These are phyloP conservation scores for Penicillium herquei DNA, from an alignment of 495 filamentous ascomycete species.

Conservation along the genomic window DNA sequence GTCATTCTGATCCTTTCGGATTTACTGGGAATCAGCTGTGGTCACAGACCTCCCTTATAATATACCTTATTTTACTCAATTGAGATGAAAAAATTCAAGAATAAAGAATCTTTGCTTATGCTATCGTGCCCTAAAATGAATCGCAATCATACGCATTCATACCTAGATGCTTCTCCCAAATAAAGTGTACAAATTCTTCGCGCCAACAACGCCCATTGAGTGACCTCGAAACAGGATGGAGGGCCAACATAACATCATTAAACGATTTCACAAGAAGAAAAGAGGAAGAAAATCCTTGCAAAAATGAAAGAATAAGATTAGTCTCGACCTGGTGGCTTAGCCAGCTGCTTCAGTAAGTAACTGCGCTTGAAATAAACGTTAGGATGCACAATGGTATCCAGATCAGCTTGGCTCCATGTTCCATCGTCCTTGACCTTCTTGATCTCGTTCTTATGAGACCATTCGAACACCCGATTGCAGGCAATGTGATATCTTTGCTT, in stretches of 20 bases:
- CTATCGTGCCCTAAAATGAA: neutral
- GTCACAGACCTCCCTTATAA: constrained; percentile 51
- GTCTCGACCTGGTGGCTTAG: constrained; percentile 31
- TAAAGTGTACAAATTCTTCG: constrained; percentile 15
- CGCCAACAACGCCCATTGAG: constrained; percentile 21
- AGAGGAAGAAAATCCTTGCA: too few relatives aligned
- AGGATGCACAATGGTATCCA: constrained; percentile 95
- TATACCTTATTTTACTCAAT: neutral
- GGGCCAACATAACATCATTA: constrained; percentile 33
- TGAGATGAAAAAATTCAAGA: neutral
- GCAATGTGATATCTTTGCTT: constrained; percentile 91
- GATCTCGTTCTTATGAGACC: constrained; percentile 79
- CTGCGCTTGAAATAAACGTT: constrained; percentile 97
- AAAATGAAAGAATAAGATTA: constrained; percentile 8
- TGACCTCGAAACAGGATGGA: constrained; percentile 8
- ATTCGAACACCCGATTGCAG: constrained; percentile 95
- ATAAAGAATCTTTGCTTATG: neutral
- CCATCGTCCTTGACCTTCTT: constrained; percentile 83
- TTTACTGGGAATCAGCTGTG: constrained; percentile 77
- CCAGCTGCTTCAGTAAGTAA: constrained; percentile 73
- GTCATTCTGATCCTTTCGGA: constrained; percentile 64
- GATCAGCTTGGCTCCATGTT: constrained; percentile 70
- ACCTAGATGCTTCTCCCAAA: constrained; percentile 10
- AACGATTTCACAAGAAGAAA: constrained; percentile 15
- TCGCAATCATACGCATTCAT: neutral